Conservation (phyloP, 2,329 filamentous ascomycete species). For the Ceratocystis cubensis region DNA sequence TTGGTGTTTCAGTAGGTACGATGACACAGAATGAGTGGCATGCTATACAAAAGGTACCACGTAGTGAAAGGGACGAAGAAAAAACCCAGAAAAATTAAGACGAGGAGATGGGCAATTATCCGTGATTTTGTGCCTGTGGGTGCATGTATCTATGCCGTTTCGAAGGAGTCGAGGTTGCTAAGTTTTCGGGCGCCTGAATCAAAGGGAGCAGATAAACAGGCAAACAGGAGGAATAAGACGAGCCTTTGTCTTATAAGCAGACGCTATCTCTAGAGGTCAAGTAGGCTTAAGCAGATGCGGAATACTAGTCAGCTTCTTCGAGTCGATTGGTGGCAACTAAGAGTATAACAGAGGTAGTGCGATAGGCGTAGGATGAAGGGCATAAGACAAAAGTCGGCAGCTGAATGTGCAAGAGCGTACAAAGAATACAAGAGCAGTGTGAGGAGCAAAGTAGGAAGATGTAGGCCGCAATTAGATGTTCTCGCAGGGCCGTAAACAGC, state of each 20-base stretch:
- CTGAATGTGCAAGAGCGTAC: background rate
- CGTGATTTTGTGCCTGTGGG: background rate
- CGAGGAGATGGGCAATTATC: background rate
- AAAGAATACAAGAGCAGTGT: background rate
- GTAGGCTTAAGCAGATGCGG: background rate
- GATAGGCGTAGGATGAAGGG: background rate
- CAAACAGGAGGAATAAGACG: background rate
- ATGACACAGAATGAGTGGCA: background rate
- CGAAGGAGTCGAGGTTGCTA: background rate
- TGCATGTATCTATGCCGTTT: background rate
- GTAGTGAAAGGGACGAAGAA: background rate
- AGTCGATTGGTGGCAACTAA: background rate
- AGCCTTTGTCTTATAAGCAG: constrained; percentile 4
- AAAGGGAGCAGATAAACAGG: background rate
- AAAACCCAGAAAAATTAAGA: background rate
- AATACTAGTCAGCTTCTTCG: background rate
- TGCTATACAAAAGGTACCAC: background rate
- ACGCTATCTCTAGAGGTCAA: background rate
- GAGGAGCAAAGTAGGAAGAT: background rate
- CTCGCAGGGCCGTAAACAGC: background rate
- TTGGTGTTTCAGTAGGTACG: background rate
- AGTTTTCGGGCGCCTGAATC: background rate
- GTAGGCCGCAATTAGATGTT: constrained; percentile 4
- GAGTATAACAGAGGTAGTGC: background rate
- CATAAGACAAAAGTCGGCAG: background rate